Evolutionary conservation across 176 grass and related monocot species (phyloP).

Genomic region (Aegilops longissima): DNA sequence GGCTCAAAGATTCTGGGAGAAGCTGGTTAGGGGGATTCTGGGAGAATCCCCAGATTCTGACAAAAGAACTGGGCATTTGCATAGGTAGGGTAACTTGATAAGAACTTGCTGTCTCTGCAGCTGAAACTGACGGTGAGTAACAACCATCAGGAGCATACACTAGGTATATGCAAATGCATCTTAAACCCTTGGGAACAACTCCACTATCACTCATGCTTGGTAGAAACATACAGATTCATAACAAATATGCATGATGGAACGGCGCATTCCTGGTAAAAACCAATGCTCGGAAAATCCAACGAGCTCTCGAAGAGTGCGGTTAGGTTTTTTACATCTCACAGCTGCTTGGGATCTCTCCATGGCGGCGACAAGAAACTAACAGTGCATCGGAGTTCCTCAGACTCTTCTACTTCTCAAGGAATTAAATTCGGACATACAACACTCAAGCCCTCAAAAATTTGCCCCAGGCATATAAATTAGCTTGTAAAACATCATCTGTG

Average conservation of each 20-base stretch:
- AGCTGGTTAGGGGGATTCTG: too few species aligned
- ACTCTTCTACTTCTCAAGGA: not conserved
- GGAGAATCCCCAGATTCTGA: too few species aligned
- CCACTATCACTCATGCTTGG: not conserved
- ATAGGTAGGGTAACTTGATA: not conserved
- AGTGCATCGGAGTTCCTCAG: not conserved
- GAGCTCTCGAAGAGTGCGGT: not conserved
- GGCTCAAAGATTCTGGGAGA: too few species aligned
- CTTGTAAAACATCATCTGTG: not conserved
- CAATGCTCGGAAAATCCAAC: not conserved
- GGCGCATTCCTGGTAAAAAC: not conserved
- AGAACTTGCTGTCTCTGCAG: not conserved
- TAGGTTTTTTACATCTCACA: not conserved
- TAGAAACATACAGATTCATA: not conserved
- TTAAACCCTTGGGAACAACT: not conserved
- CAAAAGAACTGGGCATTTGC: too few species aligned
- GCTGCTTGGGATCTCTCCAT: not conserved
- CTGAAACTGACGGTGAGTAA: not conserved
- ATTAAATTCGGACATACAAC: not conserved
- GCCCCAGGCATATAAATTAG: constrained; percentile 1
- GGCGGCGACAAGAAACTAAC: not conserved
- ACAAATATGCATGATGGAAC: not conserved
- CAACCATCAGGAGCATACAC: not conserved
- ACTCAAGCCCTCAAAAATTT: not conserved
- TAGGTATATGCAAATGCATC: not conserved